Conservation (phyloP, 129 eudicot genomes). For the Solidago caesia region DNA sequence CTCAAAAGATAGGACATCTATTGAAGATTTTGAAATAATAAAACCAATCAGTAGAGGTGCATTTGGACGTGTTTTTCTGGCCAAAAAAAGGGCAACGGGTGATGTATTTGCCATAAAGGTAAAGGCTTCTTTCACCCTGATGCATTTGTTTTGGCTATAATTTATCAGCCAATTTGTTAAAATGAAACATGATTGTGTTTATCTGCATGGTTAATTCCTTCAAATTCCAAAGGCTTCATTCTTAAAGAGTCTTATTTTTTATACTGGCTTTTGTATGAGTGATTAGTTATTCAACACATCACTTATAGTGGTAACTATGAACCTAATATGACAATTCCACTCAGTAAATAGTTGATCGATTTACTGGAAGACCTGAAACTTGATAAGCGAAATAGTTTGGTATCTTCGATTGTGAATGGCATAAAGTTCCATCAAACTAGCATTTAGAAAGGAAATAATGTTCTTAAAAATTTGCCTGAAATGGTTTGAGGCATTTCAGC, state of each 20-base stretch:
- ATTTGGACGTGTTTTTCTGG: slow-evolving; percentile 94
- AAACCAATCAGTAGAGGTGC: slow-evolving; percentile 99
- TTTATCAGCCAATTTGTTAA: not conserved
- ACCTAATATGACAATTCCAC: too few relatives aligned
- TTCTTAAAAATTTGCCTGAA: too few relatives aligned
- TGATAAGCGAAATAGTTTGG: too few relatives aligned
- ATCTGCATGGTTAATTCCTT: not conserved
- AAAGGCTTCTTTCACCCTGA: slow-evolving; percentile 27
- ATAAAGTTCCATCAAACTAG: too few relatives aligned
- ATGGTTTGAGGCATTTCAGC: not conserved
- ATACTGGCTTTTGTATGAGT: not conserved
- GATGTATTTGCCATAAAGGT: slow-evolving; percentile 99
- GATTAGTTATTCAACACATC: too few relatives aligned
- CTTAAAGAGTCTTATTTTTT: not conserved
- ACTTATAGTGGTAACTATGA: too few relatives aligned
- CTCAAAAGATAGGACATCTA: slow-evolving; percentile 87
- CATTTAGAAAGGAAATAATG: too few relatives aligned
- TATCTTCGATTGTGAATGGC: not conserved
- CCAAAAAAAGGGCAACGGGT: slow-evolving; percentile 95
- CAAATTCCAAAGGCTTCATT: not conserved
- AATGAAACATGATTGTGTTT: not conserved
- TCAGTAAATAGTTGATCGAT: too few relatives aligned
- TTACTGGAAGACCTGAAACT: too few relatives aligned
- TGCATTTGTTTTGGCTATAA: slow-evolving; percentile 1
- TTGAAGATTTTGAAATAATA: slow-evolving; percentile 98